Evolutionary conservation across 179 eudicot genomes (phyloP), one percentile per base, ranked within the genome.

Genomic region (Nepenthes alata): DNA sequence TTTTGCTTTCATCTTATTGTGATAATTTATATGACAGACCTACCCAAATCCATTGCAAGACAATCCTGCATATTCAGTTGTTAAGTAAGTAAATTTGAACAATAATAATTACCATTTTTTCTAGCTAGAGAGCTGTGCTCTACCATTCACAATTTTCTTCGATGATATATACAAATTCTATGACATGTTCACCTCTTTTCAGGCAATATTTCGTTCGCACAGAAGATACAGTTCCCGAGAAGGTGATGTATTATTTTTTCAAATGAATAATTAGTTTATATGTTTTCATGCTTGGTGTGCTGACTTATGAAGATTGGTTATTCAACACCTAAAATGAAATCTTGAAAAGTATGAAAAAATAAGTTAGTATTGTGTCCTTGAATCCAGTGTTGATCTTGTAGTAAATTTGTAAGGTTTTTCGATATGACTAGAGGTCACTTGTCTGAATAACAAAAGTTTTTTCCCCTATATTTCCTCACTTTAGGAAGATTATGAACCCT

Each of bases 161-260:
- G 1, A 41, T 41, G 45, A 41, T 41, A 4, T 7, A 41, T 41
- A 4, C 0, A 41, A 35, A 60, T 64, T 6, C 49, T 54, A 45
- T 35, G 59, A 38, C 58, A 59, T 48, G 55, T 12, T 59, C 41
- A 49, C 58, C 47, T 39, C 38, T 11, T 71, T 67, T 37, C 76
- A 80, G 84, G 72, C 76, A 80, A 62, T 76, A 77, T 68, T 80
- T 80, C 59, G 81, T 80, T 56, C 56, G 65, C 57, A 63, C 56
- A 70, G 78, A 74, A 65, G 84, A 74, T 71, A 64, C 81, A 4
- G 84, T 80, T 59, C 50, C 80, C 53, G 77, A 80, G 44, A 71
- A 70, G 81, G 84, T 80, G 60, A 55, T 53, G 53, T 4, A 3
- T 10, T 11, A 14, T n/a, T 16, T 8, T 1, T 13, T 11, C 14